Conservation (phyloP, 805 yeast species). For the Myxozyma lipomycoides region DNA sequence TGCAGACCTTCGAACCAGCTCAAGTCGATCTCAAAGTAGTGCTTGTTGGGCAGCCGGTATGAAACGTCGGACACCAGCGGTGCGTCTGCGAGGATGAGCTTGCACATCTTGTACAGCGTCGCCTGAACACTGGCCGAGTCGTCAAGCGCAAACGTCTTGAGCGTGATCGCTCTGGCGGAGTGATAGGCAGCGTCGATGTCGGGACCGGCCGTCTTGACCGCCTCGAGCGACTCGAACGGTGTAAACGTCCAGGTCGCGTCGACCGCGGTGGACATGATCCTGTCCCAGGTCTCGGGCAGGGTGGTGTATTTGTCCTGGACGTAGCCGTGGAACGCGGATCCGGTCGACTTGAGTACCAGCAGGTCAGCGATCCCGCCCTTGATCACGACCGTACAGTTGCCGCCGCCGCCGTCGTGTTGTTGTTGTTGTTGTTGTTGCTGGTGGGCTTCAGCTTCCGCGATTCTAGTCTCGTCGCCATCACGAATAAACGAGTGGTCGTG, state of each 20-base stretch:
- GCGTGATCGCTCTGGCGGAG: constrained; percentile 63
- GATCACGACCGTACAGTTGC: constrained; percentile 38
- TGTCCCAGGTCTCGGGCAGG: constrained; percentile 73
- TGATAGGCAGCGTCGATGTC: constrained; percentile 61
- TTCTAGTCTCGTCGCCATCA: constrained; percentile 78
- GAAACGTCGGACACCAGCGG: constrained; percentile 60
- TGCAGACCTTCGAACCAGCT: constrained; percentile 75
- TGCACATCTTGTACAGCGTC: constrained; percentile 90
- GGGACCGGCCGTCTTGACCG: constrained; percentile 53
- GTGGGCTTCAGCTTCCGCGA: constrained; percentile 40
- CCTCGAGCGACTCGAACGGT: constrained; percentile 37
- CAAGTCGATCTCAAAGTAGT: constrained; percentile 76
- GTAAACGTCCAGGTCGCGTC: constrained; percentile 40
- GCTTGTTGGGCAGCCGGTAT: constrained; percentile 85
- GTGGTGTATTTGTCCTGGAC: constrained; percentile 86
- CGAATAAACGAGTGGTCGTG: constrained; percentile 83
- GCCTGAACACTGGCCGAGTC: constrained; percentile 95
- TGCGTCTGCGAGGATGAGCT: constrained; percentile 58
- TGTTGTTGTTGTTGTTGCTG: too few species aligned
- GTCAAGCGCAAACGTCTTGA: constrained; percentile 76
- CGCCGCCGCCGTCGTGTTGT: constrained; percentile 26
- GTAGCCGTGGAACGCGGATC: constrained; percentile 88
- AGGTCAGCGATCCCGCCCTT: constrained; percentile 43
- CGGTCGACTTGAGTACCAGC: constrained; percentile 79
- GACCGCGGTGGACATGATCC: constrained; percentile 81